Percentiles rank a stretch among this genome's conserved stretches.
phyloP scores from a whole-genome alignment of 2,329 filamentous ascomycete species.

The Aspergillus fischeri region DNA sequence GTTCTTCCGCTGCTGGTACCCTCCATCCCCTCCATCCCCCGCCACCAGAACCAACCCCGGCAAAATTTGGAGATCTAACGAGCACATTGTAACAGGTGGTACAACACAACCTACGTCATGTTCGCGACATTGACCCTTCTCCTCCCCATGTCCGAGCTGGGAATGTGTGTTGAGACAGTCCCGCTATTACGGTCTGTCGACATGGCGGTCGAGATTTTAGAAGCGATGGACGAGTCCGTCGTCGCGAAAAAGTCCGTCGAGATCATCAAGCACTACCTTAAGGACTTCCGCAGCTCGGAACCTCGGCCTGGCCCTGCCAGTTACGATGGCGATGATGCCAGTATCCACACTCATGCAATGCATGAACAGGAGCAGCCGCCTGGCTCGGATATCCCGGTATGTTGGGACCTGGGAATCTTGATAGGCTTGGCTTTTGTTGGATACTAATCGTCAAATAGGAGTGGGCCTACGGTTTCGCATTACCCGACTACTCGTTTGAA shows the following conservation, averaged over 20 bases:
- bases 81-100: conserved; percentile 30
- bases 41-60: too few relatives aligned
- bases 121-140: conserved; percentile 38
- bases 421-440: background rate
- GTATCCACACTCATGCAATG: conserved; percentile 3
- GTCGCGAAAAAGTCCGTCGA: conserved; percentile 39
- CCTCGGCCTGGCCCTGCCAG: conserved; percentile 4
- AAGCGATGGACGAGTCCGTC: conserved; percentile 41
- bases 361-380: conserved; percentile 6
- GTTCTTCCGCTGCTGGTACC: conserved; percentile 42
- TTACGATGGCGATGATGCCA: background rate
- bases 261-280: conserved; percentile 31
- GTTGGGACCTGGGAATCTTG: background rate
- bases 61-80: too few relatives aligned
- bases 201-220: conserved; percentile 38
- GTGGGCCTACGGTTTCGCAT: conserved; percentile 34
- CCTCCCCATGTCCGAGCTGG: conserved; percentile 30
- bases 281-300: conserved; percentile 23
- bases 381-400: conserved; percentile 27
- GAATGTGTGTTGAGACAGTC: conserved; percentile 26
- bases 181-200: conserved; percentile 29
- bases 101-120: conserved; percentile 42
- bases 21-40: background rate
- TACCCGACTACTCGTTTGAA: conserved; percentile 35
- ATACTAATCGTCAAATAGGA: conserved; percentile 15